Evolutionary conservation across 352 stramenopile genomes (phyloP).

Genomic region (Albugo candida): DNA sequence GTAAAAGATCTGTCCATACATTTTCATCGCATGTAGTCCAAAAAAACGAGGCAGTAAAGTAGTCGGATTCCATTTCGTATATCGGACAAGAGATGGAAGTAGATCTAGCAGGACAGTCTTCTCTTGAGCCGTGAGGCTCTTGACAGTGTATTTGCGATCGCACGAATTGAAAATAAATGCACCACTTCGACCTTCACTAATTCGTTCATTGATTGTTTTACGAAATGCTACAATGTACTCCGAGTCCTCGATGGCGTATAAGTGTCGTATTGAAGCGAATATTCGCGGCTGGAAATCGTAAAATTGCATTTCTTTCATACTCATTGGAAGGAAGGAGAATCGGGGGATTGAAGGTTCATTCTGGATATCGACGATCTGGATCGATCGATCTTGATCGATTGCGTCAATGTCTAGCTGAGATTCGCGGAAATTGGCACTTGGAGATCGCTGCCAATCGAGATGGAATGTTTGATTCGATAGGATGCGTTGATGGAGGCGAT

Average conservation of each 20-base stretch:
- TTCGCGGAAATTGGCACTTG: constrained; percentile 12
- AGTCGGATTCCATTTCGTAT: constrained; percentile 75
- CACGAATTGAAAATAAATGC: constrained; percentile 83
- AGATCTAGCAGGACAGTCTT: constrained; percentile 62
- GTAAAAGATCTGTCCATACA: constrained; percentile 82
- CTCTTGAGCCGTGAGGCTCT: constrained; percentile 68
- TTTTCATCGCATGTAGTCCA: constrained; percentile 78
- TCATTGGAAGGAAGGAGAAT: constrained; percentile 46
- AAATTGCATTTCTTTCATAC: constrained; percentile 73
- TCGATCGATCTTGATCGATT: constrained; percentile 1
- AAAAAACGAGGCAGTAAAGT: constrained; percentile 81
- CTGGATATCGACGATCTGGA: constrained; percentile 38
- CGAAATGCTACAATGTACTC: constrained; percentile 69
- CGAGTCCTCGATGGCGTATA: constrained; percentile 44
- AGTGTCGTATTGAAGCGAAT: constrained; percentile 52
- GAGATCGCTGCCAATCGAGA: constrained; percentile 56
- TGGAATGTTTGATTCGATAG: constrained; percentile 64
- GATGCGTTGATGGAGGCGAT: constrained; percentile 39
- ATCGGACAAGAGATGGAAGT: constrained; percentile 62
- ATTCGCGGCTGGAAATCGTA: constrained; percentile 68
- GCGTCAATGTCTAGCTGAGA: constrained; percentile 11
- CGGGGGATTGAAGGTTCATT: constrained; percentile 20
- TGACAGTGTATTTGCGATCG: constrained; percentile 81
- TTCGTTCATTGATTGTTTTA: constrained; percentile 71
- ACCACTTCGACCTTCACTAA: constrained; percentile 73